Conservation (phyloP, 176 grass and related monocot genomes). For the Zoysia pacifica region DNA sequence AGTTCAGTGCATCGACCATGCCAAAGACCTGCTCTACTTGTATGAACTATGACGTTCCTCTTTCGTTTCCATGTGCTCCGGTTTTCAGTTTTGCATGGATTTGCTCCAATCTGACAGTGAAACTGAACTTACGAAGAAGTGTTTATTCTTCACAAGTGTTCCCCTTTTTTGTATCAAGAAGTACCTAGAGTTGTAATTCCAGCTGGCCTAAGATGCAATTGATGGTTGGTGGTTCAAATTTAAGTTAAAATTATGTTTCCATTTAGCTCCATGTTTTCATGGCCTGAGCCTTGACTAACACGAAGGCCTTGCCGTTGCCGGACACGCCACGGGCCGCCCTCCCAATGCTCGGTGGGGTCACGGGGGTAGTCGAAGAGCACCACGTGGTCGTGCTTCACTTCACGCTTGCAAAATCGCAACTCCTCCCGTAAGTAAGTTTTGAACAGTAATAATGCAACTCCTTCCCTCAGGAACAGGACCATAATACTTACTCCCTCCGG, state of each 20-base stretch:
- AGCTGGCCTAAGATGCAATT: slow-evolving; percentile 8
- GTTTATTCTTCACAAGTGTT: slow-evolving; percentile 11
- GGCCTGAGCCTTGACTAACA: no score
- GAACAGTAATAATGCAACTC: no score
- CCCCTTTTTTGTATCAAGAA: neutral
- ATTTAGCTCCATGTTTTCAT: no score
- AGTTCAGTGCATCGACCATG: slow-evolving; percentile 29
- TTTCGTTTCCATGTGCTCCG: slow-evolving; percentile 15
- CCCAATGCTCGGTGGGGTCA: slow-evolving; percentile 88
- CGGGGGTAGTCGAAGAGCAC: slow-evolving; percentile 91
- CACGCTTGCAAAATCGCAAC: slow-evolving; percentile 65
- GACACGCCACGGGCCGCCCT: slow-evolving; percentile 77
- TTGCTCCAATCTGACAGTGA: slow-evolving; percentile 23
- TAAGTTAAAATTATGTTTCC: no score
- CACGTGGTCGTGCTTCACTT: slow-evolving; percentile 49
- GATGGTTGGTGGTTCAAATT: neutral
- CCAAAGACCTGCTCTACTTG: slow-evolving; percentile 28
- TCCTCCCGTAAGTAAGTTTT: no score
- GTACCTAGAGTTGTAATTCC: slow-evolving; percentile 2
- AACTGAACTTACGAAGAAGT: slow-evolving; percentile 34
- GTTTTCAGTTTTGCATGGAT: slow-evolving; percentile 41
- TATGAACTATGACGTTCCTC: slow-evolving; percentile 29
- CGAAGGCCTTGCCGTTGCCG: slow-evolving; percentile 69
- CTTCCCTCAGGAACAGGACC: no score
- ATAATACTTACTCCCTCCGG: no score